These are phyloP conservation scores for Lachnellula willkommii DNA, from an alignment of 2,329 filamentous ascomycete species.

Conservation along the genomic window DNA sequence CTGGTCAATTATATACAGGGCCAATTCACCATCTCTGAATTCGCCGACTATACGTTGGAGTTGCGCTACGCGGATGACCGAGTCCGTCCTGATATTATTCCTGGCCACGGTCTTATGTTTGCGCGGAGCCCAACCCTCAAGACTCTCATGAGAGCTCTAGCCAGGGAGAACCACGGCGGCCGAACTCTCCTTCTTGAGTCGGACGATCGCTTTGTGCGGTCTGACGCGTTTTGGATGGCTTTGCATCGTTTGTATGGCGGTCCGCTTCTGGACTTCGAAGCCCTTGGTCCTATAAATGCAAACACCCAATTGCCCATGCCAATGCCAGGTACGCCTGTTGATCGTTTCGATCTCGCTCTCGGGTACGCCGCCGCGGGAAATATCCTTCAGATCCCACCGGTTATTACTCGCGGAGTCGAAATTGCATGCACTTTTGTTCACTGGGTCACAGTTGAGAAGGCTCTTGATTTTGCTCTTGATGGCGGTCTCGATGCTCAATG, in stretches of 20 bases:
- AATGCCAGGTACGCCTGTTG: constrained; percentile 37
- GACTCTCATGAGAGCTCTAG: constrained; percentile 28
- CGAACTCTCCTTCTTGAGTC: constrained; percentile 43
- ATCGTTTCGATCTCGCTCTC: constrained; percentile 51
- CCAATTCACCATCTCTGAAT: constrained; percentile 36
- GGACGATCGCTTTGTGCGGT: constrained; percentile 47
- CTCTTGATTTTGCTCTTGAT: constrained; percentile 53
- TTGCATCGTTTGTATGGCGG: constrained; percentile 54
- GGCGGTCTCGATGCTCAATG: constrained; percentile 38
- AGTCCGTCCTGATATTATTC: constrained; percentile 40
- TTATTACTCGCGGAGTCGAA: constrained; percentile 53
- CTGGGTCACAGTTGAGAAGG: constrained; percentile 59
- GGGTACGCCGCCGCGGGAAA: constrained; percentile 61
- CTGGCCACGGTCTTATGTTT: constrained; percentile 51
- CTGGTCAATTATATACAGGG: constrained; percentile 37
- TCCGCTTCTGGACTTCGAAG: constrained; percentile 39
- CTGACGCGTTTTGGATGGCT: constrained; percentile 52
- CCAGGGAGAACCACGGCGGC: constrained; percentile 26
- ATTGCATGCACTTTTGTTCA: constrained; percentile 52
- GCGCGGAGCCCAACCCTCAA: constrained; percentile 45
- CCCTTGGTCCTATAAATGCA: constrained; percentile 10
- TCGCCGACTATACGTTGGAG: constrained; percentile 44
- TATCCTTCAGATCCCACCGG: constrained; percentile 49
- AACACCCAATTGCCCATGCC: constrained; percentile 22
- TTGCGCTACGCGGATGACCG: constrained; percentile 40